Base-by-base conservation (phyloP, 2,329 filamentous ascomycete genomes). In the Apiospora kogelbergensis region DNA sequence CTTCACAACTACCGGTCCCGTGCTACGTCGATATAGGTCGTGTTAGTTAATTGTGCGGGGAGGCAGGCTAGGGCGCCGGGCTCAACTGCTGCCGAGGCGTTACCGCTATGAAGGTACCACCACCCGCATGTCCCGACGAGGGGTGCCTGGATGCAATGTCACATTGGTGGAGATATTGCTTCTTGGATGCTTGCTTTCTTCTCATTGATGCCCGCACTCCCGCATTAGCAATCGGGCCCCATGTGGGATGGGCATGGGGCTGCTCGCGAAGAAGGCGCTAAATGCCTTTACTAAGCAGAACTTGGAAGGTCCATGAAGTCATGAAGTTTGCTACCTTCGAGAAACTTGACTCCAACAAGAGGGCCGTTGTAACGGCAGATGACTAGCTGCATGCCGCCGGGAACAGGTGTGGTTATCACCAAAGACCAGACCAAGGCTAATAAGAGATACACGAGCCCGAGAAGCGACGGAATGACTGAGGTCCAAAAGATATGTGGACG, bases 131-230 rank as follows among this genome's bases (percentile, higher is more conserved):
- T 57, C 20, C 48, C 48, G 15, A 17, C 26, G 48, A 33, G n/a
- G 26, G 53, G 53, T 37, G 53, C 30, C 9, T 26, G 15, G 53
- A 37, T 60, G 30, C 30, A 60, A 22, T 20, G 17, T 7, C 7
- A 37, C 53, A 60, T 60, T 60, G 53, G 53, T 60, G 53, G 53
- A 33, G 30, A 13, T n/a, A 37, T 37, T 26, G 22, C 46, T 6
- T 57, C 15, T 33, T 6, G 15, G 7, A 17, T 33, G 30, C 13
- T 60, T 37, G 30, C 30, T 37, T 37, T 37, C 53, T 37, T 30
- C 30, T 60, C 53, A 60, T n/a, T n/a, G 24, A 37, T 60, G 30
- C 53, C 53, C 53, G 53, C 53, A 60, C n/a, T 60, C 53, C 53
- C 53, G 53, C 53, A 60, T 60, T 60, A 60, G 48, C 26, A 57